Evolutionary conservation across 371 early-diverging fungal genomes (phyloP).

Genomic region (Mortierella sp.): DNA sequence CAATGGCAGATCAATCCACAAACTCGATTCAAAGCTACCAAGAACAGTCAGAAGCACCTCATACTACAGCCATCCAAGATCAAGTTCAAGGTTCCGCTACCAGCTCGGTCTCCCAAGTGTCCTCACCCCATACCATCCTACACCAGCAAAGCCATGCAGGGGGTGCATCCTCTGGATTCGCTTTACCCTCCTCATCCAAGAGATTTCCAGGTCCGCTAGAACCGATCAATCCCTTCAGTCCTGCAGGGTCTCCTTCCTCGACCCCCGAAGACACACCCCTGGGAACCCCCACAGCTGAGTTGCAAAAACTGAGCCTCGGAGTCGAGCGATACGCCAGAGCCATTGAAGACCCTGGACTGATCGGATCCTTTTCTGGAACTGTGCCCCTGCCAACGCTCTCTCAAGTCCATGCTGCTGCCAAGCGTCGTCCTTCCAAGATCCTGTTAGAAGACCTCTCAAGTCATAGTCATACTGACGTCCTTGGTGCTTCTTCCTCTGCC

Average conservation of each 20-base stretch:
- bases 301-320: conserved; percentile 43
- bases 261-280: conserved; percentile 28
- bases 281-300: conserved; percentile 28
- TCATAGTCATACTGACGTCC: not conserved
- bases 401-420: not conserved
- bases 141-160: conserved; percentile 6
- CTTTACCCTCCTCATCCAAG: conserved; percentile 24
- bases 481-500: not conserved
- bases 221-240: conserved; percentile 24
- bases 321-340: conserved; percentile 50
- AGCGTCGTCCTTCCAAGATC: conserved; percentile 19
- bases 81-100: not conserved
- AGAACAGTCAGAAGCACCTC: not conserved
- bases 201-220: conserved; percentile 9
- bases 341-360: conserved; percentile 28
- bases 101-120: not conserved
- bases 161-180: conserved; percentile 40
- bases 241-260: conserved; percentile 17
- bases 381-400: conserved; percentile 42
- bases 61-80: not conserved
- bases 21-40: not conserved
- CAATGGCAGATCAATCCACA: conserved; percentile 10
- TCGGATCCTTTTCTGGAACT: conserved; percentile 41
- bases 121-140: not conserved
- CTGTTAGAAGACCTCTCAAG: conserved; percentile 12